A percentile compares a stretch with the other conserved stretches of the same genome.
phyloP scores from a whole-genome alignment of 2,329 filamentous ascomycete genomes.

The Ophiostoma triangulosporum region DNA sequence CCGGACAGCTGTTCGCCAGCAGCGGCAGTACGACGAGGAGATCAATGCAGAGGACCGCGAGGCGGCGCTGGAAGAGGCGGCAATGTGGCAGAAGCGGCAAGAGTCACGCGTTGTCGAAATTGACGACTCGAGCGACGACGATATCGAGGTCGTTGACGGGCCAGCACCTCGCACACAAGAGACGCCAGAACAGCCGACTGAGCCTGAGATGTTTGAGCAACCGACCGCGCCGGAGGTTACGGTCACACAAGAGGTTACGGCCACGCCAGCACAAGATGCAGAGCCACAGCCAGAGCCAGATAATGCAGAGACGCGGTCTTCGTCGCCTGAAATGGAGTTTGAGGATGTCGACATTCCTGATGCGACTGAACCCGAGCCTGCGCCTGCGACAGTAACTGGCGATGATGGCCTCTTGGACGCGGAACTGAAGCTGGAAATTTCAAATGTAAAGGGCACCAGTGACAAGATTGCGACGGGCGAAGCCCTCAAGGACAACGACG shows the following conservation, averaged over 20 bases:
- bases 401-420: neutral
- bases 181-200: neutral
- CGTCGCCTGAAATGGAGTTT: conserved; percentile 21
- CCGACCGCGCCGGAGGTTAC: too few species aligned
- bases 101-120: conserved; percentile 38
- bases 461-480: neutral
- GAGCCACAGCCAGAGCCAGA: neutral
- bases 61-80: conserved; percentile 41
- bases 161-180: conserved; percentile 19
- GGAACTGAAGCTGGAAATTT: neutral
- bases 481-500: conserved; percentile 4
- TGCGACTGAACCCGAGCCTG: neutral
- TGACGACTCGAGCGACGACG: conserved; percentile 42
- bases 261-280: neutral
- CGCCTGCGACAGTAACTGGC: neutral
- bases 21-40: conserved; percentile 40
- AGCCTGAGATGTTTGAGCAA: neutral
- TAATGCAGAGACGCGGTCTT: conserved; percentile 6
- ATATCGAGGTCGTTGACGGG: conserved; percentile 43
- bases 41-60: conserved; percentile 52
- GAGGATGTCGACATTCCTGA: conserved; percentile 23
- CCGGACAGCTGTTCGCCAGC: conserved; percentile 45
- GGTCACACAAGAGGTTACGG: too few species aligned
- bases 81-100: conserved; percentile 29
- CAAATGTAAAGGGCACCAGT: neutral